A percentile compares a stretch with the other conserved stretches of the same genome.
Conservation (phyloP, 1,284 basidiomycete genomes). For the Cutaneotrichosporon sp. region DNA sequence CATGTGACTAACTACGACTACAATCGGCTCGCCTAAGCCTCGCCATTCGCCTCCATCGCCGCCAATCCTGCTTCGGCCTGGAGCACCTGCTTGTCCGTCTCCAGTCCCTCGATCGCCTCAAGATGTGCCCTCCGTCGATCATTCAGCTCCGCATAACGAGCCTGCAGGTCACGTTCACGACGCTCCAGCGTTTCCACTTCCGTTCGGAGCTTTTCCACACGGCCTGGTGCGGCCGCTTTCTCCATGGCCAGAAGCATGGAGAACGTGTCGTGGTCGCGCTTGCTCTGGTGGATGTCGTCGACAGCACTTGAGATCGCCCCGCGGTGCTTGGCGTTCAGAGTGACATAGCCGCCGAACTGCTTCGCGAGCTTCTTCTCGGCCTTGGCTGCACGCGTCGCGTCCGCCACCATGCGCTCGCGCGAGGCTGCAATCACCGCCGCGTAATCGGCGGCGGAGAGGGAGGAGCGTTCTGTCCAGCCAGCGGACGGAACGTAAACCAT, state of each 20-base stretch:
- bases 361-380: constrained; percentile 86
- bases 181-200: constrained; percentile 75
- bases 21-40: no score
- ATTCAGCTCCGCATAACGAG: constrained; percentile 74
- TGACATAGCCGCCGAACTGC: constrained; percentile 84
- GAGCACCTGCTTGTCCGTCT: constrained; percentile 44
- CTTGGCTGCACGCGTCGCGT: constrained; percentile 76
- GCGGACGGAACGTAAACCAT: constrained; percentile 61
- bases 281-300: constrained; percentile 61
- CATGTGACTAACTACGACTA: no score
- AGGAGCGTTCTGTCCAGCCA: constrained; percentile 63
- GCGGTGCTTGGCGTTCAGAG: constrained; percentile 64
- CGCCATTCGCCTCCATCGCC: constrained; percentile 1
- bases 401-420: constrained; percentile 72
- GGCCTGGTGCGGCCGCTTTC: constrained; percentile 63
- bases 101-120: constrained; percentile 54
- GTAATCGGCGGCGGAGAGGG: constrained; percentile 62
- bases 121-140: constrained; percentile 63
- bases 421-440: constrained; percentile 58
- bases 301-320: constrained; percentile 65
- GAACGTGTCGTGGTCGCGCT: constrained; percentile 74
- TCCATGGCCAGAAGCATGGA: constrained; percentile 66
- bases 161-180: constrained; percentile 70
- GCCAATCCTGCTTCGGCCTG: constrained; percentile 2
- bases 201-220: constrained; percentile 68